Base-by-base conservation (phyloP, 1,284 basidiomycete genomes). In the Gomphus bonarii region DNA sequence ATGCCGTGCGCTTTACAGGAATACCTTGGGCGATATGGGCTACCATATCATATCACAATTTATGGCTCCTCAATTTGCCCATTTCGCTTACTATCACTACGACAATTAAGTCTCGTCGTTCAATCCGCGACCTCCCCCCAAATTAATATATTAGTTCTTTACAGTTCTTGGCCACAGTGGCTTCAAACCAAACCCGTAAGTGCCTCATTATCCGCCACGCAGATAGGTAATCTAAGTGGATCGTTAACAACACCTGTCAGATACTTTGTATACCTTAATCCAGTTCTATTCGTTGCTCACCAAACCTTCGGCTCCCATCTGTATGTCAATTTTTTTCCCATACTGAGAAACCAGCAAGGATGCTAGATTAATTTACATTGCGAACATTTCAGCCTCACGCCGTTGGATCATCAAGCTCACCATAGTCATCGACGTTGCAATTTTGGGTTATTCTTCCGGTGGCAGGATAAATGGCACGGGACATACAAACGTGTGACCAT, bases 161-260 rank as follows among this genome's bases (percentile, higher is more conserved):
- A 25, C 50, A 51, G 50, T 51, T n/a, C 50, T 51, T 12, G 50
- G 50, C 11, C 50, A 51, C 50, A 51, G 50, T 38, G 50, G 50
- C 22, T 51, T 35, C 31, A 51, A 51, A 20, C 11, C 50, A 8
- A 28, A 51, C 16, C 50, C 50, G 50, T 51, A 51, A 8, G 50
- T 51, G 22, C 11, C 28, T 25, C 25, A 25, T 25, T 25, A 25
- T 25, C 25, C 4, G 12, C n/a, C 14, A 30, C 31, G 16, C 47
- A 16, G 47, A 11, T 49, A 2, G 12, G 11, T n/a, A 25, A 28
- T 12, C 25, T 11, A n/a, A 25, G 16, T 30, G 7, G 47, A 25
- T 30, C 47, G 1, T n/a, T 8, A 11, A 31, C 11, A 11, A 2
- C 47, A 1, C 11, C 9, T 22, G 7, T 25, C 11, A 51, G 50